These are phyloP conservation scores for Coffea eugenioides DNA, from an alignment of 257 asterid genomes.

Conservation along the genomic window DNA sequence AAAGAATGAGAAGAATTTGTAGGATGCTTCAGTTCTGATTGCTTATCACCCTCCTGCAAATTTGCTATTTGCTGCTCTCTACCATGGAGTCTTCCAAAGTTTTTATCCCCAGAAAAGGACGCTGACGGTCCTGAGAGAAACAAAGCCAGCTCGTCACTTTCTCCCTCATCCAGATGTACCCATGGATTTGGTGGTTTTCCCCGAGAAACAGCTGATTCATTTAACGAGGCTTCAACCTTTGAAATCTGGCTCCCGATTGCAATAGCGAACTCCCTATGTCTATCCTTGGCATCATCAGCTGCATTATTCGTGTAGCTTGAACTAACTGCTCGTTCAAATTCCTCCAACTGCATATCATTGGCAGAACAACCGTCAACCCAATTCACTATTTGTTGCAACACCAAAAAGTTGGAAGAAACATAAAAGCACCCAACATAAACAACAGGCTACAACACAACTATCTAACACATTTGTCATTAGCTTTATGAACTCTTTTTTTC, in stretches of 20 bases:
- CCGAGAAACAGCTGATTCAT: slow-evolving; percentile 41
- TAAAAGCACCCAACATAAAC: not conserved
- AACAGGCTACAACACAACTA: not conserved
- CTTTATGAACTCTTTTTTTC: not conserved
- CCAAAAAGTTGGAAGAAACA: not conserved
- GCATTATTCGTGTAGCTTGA: slow-evolving; percentile 52
- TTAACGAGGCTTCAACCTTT: slow-evolving; percentile 60
- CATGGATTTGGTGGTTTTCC: slow-evolving; percentile 94
- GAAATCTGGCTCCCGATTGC: slow-evolving; percentile 67
- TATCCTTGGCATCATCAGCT: slow-evolving; percentile 65
- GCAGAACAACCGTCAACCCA: slow-evolving; percentile 15
- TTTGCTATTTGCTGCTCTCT: slow-evolving; percentile 28
- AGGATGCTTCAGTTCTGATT: slow-evolving; percentile 31
- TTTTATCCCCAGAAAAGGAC: slow-evolving; percentile 29
- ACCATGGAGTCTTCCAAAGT: slow-evolving; percentile 25
- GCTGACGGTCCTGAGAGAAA: slow-evolving; percentile 65
- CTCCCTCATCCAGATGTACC: slow-evolving; percentile 82
- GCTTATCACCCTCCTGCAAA: slow-evolving; percentile 31
- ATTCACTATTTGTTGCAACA: not conserved
- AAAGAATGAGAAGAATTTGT: slow-evolving; percentile 52
- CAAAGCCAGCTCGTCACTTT: slow-evolving; percentile 69
- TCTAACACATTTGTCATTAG: not conserved
- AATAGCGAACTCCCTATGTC: slow-evolving; percentile 60
- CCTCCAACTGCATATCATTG: slow-evolving; percentile 70
- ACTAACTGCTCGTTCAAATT: slow-evolving; percentile 81